These are phyloP conservation scores for Ophiostoma montium DNA, from an alignment of 2,329 filamentous ascomycete species.

Conservation along the genomic window DNA sequence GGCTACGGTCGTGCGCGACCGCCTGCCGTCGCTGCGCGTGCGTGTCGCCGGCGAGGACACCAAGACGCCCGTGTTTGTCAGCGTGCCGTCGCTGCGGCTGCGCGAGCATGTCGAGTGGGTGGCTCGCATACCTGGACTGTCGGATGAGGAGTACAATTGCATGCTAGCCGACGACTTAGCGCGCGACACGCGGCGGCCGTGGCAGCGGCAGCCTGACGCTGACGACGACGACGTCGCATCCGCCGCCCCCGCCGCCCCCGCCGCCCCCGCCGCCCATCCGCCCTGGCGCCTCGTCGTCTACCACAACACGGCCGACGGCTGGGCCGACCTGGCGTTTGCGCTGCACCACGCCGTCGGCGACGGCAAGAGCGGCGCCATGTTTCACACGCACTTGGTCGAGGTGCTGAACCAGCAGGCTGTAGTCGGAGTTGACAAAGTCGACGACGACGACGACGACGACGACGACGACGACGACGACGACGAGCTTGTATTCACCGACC, in stretches of 20 bases:
- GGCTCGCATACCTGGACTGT: conserved; percentile 5
- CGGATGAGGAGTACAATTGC: conserved; percentile 18
- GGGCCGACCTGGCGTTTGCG: conserved; percentile 30
- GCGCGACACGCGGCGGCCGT: conserved; percentile 27
- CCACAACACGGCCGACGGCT: conserved; percentile 13
- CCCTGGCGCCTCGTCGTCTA: conserved; percentile 34
- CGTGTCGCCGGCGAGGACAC: conserved; percentile 33
- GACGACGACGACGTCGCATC: conserved; percentile 19
- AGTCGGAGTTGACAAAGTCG: no score
- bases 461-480: neutral
- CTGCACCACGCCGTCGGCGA: conserved; percentile 41
- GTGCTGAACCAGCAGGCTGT: conserved; percentile 22
- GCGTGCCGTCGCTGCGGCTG: conserved; percentile 29
- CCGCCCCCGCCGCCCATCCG: conserved; percentile 23
- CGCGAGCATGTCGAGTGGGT: conserved; percentile 27
- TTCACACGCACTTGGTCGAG: conserved; percentile 33
- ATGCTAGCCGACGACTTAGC: conserved; percentile 22
- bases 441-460: conserved; percentile 1
- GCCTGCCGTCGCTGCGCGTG: conserved; percentile 33
- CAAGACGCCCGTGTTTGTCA: conserved; percentile 29
- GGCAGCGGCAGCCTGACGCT: conserved; percentile 17
- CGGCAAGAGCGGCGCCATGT: conserved; percentile 32
- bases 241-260: no score
- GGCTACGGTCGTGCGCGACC: conserved; percentile 25
- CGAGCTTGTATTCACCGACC: conserved; percentile 20